phyloP scores from a whole-genome alignment of 2,329 filamentous ascomycete genomes.

The Tolypocladium album region DNA sequence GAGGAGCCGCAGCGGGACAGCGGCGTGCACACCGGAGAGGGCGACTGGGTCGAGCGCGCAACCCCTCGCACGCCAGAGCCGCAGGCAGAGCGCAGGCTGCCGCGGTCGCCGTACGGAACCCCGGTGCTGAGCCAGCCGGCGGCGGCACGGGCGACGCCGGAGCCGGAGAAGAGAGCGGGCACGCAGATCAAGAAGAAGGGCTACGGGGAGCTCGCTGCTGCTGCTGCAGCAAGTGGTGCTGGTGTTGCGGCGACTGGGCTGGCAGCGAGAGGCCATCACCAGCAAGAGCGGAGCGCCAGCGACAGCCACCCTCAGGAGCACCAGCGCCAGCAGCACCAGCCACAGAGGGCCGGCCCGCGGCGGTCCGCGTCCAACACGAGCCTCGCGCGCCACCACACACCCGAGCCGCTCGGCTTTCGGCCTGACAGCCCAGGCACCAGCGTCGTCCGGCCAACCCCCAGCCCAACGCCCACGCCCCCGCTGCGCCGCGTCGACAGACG shows the following conservation, averaged over 20 bases:
- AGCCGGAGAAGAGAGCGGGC: constrained; percentile 31
- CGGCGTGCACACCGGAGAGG: constrained; percentile 43
- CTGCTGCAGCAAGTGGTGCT: background rate
- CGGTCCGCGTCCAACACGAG: constrained; percentile 44
- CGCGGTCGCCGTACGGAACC: constrained; percentile 22
- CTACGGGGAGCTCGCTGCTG: constrained; percentile 15
- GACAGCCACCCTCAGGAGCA: background rate
- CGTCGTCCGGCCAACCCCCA: constrained; percentile 24
- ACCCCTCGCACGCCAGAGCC: constrained; percentile 17
- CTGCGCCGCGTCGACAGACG: constrained; percentile 58
- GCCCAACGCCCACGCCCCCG: constrained; percentile 43
- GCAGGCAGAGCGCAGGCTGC: constrained; percentile 13
- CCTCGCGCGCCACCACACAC: constrained; percentile 39
- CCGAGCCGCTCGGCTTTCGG: constrained; percentile 43
- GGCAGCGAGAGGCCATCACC: background rate
- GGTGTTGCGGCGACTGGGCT: background rate
- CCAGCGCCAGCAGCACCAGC: background rate
- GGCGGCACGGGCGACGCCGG: constrained; percentile 24
- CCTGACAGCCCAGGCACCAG: constrained; percentile 53
- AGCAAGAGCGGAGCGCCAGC: constrained; percentile 10
- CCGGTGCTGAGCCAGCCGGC: constrained; percentile 29
- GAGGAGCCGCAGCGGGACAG: constrained; percentile 38
- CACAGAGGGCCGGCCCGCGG: constrained; percentile 17
- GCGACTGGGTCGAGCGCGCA: constrained; percentile 29
- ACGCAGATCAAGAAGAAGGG: constrained; percentile 14